These are phyloP conservation scores for Xylariaceae sp. DNA, from an alignment of 2,329 filamentous ascomycete species.

Conservation along the genomic window DNA sequence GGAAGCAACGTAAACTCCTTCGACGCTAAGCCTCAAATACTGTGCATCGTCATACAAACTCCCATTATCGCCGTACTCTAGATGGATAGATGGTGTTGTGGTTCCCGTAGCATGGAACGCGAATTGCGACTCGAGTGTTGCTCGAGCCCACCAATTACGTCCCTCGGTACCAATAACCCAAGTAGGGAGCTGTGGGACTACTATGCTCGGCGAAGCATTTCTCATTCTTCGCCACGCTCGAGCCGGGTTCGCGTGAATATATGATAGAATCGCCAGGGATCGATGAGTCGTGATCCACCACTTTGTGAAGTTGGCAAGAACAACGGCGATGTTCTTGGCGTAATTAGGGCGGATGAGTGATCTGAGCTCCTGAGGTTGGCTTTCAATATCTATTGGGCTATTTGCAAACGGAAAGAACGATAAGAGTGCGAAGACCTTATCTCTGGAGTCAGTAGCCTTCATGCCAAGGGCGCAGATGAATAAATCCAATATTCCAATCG, in stretches of 20 bases:
- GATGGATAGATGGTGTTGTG: too few species aligned
- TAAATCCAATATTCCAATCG: slow-evolving; percentile 2
- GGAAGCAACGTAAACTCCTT: too few species aligned
- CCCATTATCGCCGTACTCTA: too few species aligned
- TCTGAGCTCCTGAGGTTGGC: too few species aligned
- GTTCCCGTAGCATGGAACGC: not conserved
- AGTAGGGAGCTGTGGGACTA: too few species aligned
- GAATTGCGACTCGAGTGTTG: slow-evolving; percentile 1
- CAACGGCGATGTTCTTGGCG: not conserved
- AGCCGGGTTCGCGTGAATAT: slow-evolving; percentile 3
- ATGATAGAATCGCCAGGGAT: not conserved
- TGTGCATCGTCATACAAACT: too few species aligned
- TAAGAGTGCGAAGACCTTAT: slow-evolving; percentile 3
- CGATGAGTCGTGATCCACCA: not conserved
- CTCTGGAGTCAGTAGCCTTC: not conserved
- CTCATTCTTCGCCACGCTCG: slow-evolving; percentile 1
- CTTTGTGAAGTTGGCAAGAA: not conserved
- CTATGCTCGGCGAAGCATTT: not conserved
- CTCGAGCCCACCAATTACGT: not conserved
- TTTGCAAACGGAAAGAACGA: too few species aligned
- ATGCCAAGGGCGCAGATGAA: not conserved
- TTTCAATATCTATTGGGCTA: too few species aligned
- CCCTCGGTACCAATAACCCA: not conserved
- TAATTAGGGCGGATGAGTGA: too few species aligned
- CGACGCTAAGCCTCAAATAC: too few species aligned